Conservation (phyloP, 768 basidiomycete genomes). For the Tylopilus sp. region DNA sequence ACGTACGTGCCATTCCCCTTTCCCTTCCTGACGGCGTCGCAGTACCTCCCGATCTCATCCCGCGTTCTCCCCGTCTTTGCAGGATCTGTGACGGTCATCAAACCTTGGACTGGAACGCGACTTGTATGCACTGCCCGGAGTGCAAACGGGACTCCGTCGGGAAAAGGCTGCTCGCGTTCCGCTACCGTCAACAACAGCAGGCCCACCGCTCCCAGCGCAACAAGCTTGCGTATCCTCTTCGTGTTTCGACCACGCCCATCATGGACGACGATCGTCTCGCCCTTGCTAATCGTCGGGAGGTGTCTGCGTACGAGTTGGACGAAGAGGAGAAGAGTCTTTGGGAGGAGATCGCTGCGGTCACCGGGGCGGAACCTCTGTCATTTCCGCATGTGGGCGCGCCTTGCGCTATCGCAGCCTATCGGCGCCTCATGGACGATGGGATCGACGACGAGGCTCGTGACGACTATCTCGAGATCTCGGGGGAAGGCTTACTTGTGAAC, state of each 20-base stretch:
- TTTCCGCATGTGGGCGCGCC: constrained; percentile 16
- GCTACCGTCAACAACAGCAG: constrained; percentile 15
- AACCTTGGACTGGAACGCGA: constrained; percentile 14
- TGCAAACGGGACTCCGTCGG: constrained; percentile 28
- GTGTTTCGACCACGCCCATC: background rate
- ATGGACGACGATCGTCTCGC: constrained; percentile 5
- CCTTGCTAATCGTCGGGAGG: constrained; percentile 11
- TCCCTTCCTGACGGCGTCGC: background rate
- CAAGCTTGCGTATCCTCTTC: background rate
- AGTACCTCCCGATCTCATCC: constrained; percentile 4
- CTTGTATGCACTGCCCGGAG: constrained; percentile 27
- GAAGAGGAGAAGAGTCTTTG: constrained; percentile 30
- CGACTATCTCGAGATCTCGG: constrained; percentile 12
- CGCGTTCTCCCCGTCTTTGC: background rate
- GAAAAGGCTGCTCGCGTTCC: constrained; percentile 24
- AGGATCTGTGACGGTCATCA: constrained; percentile 28
- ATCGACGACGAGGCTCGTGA: no score
- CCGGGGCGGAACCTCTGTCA: constrained; percentile 9
- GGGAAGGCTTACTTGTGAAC: constrained; percentile 16
- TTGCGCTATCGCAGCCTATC: constrained; percentile 6
- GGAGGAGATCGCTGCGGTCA: constrained; percentile 27
- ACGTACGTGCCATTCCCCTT: constrained; percentile 19
- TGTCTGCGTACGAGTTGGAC: constrained; percentile 18
- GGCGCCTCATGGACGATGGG: constrained; percentile 1
- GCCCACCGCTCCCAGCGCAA: constrained; percentile 3